Evolutionary conservation across 352 stramenopile genomes (phyloP), one percentile per base, ranked within the genome.

Genomic region (Elongisporangium undulatum): DNA sequence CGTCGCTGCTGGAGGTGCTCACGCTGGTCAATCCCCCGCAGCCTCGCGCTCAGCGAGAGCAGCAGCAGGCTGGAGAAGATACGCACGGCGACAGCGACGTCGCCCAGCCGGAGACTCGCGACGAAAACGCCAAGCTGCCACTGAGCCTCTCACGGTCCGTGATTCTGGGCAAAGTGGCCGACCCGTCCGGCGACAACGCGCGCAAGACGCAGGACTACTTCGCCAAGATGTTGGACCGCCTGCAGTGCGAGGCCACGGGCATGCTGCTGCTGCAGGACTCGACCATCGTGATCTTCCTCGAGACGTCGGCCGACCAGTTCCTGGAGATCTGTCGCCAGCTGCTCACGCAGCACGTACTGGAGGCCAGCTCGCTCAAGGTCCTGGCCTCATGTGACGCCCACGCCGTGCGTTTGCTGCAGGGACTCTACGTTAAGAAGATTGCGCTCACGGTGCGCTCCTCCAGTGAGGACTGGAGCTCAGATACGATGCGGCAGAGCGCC

Each of bases 351-450:
- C 65, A 53, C 13, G 67, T 85, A 20, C 60, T 87, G 15, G 72
- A 89, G 12, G 63, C 58, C 16, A 53, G 45, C 17, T 74, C 65
- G 1, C 72, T 90, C 54, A 76, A 77, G 53, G 66, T 90, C 19
- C 58, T 90, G 24, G 80, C 77, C n/a, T 85, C 73, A 19, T 88
- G 72, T 48, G 80, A 90, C 58, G 72, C 85, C 58, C 70, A 85
- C 56, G 61, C 66, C 12, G 58, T 56, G n/a, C 65, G 78, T 6
- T 62, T 88, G 10, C 63, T 90, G 10, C 74, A 88, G 48, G 79
- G 79, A 0, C 58, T 90, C 19, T 89, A 85, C 68, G 85, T 88
- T 26, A 83, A 82, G 61, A 88, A 88, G 66, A 68, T 87, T 13
- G 51, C 62, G 5, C 62, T 88, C 34, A 74, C 58, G 10, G 26